These are phyloP conservation scores for Balakata baccata DNA, from an alignment of 345 rosid genomes.

Conservation along the genomic window DNA sequence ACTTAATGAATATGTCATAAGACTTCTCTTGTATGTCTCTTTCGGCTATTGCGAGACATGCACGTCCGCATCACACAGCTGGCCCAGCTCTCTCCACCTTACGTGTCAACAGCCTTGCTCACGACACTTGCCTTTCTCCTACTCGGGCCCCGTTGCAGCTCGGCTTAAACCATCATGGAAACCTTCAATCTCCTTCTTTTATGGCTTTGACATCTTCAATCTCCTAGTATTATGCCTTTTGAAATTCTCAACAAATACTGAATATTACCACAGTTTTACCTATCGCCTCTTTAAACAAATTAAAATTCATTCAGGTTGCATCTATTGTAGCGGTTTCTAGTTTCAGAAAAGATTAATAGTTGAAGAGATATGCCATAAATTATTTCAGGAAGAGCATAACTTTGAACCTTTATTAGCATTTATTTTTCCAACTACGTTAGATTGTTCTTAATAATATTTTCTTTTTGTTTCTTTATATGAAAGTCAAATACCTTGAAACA, in stretches of 20 bases:
- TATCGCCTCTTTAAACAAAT: neutral
- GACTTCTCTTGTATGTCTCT: no score
- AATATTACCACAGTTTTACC: no score
- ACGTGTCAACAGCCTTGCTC: slow-evolving; percentile 7
- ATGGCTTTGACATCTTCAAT: neutral
- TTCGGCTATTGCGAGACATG: neutral
- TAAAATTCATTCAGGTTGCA: neutral
- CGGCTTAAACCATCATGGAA: neutral
- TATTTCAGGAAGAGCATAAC: neutral
- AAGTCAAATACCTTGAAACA: slow-evolving; percentile 16
- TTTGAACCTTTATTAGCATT: neutral
- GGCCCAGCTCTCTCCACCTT: neutral
- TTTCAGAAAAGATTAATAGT: neutral
- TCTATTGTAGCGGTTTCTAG: neutral
- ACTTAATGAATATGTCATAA: no score
- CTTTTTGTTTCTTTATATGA: neutral
- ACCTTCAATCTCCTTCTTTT: neutral
- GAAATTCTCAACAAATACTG: neutral
- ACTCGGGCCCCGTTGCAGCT: slow-evolving; percentile 14
- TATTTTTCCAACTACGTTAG: neutral
- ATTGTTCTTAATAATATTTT: neutral
- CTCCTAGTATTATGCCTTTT: neutral
- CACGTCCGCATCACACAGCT: slow-evolving; percentile 4
- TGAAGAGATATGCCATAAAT: neutral
- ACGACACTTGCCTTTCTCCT: slow-evolving; percentile 11